phyloP scores from a whole-genome alignment of 140 eudicot species.

The Senecio squalidus region DNA sequence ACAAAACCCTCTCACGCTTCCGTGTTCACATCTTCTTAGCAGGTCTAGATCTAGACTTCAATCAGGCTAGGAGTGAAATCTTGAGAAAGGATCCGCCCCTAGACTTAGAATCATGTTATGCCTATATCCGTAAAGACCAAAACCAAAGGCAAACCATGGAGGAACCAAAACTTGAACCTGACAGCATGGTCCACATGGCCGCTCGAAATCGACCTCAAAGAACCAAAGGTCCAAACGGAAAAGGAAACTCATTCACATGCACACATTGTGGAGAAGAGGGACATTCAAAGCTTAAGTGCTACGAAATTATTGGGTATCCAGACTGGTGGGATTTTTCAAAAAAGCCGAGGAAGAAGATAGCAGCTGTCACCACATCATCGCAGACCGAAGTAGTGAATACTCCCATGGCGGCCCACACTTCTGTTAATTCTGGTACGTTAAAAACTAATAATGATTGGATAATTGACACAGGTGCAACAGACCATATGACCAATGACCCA shows the following conservation, averaged over 20 bases:
- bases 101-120: no score
- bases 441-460: not conserved
- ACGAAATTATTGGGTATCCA: not conserved
- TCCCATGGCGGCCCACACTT: not conserved
- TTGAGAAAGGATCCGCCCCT: no score
- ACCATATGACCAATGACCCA: not conserved
- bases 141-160: not conserved
- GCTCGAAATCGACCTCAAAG: not conserved
- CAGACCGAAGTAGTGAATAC: no score
- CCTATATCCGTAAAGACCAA: no score
- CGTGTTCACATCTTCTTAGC: no score
- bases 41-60: no score
- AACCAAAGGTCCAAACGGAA: not conserved
- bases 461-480: not conserved
- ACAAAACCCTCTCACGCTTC: no score
- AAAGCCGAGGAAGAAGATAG: not conserved
- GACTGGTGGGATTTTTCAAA: constrained; percentile 1
- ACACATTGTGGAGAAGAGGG: constrained; percentile 3
- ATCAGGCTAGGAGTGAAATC: not conserved
- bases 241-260: not conserved
- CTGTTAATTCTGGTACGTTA: not conserved
- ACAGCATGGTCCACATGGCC: not conserved
- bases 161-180: not conserved
- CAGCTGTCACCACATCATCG: not conserved
- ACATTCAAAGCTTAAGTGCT: not conserved